Evolutionary conservation across 192 early-diverging fungal genomes (phyloP), one percentile per base, ranked within the genome.

Genomic region (Backusella australiensis): DNA sequence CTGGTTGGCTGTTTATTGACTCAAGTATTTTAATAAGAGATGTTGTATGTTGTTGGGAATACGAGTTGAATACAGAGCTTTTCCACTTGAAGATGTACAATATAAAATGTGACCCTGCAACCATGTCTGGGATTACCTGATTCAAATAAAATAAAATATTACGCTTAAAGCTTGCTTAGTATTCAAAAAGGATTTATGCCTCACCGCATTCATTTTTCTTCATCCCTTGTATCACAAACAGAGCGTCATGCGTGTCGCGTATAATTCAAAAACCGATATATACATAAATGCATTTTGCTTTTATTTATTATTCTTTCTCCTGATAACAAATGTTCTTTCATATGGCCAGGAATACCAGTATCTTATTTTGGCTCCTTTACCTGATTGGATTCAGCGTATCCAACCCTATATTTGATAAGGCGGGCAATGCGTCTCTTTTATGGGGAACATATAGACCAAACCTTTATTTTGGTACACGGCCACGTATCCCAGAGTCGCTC

Each of bases 401-500:
- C 46, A 49, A n/a, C 19, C 17, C 46, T 6, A n/a, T 6, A n/a
- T 49, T 49, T 49, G 19, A 49, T n/a, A 49, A 49, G 46, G 46
- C 46, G 3, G 46, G 46, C 29, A 81, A 81, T 38, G 68, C 6
- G 3, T 81, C 90, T 1, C 86, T 98, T 12, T 81, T 88, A 71
- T 97, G 97, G 96, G 96, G 96, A 29, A 93, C 93, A 0, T 97
- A 96, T 80, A 85, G 97, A 63, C 96, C 97, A 11, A 94, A 96
- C 82, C 83, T 98, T 23, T 98, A 97, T 83, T 96, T 98, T 88
- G 97, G 97, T 49, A 93, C 92, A 0, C 88, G 93, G 0, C 91
- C 95, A 17, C 91, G 94, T 46, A 67, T 90, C 23, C 85, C 93
- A 0, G 86, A 94, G 67, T 89, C 93, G 6, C 79, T 98, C n/a